Percentiles rank a stretch among this genome's conserved stretches.
These are phyloP conservation scores for Gossypium anomalum DNA, from an alignment of 345 rosid species.

Conservation along the genomic window DNA sequence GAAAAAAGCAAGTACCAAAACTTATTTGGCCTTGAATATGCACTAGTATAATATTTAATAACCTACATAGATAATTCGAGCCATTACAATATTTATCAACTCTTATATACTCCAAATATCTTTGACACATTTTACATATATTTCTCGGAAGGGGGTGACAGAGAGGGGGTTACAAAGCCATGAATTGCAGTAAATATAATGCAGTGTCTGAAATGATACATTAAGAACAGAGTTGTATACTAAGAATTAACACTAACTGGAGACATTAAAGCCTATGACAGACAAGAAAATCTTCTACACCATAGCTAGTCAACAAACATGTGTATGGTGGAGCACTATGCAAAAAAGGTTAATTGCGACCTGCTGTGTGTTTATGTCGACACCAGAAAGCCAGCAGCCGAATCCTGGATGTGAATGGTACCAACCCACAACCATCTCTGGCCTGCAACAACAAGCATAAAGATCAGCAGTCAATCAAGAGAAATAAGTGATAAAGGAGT, in stretches of 20 bases:
- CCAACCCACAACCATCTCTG: conserved; percentile 99
- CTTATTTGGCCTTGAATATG: not conserved
- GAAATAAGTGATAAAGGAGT: not conserved
- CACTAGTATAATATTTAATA: not conserved
- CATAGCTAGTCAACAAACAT: not conserved
- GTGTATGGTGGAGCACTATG: not conserved
- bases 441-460: conserved; percentile 45
- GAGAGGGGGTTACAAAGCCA: not conserved
- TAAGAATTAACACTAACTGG: not conserved
- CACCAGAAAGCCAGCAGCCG: conserved; percentile 99
- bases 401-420: conserved; percentile 99
- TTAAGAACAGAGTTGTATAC: not conserved
- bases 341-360: conserved; percentile 25
- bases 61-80: not conserved
- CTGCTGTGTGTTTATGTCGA: conserved; percentile 98
- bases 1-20: not conserved
- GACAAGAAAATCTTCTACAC: not conserved
- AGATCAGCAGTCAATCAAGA: conserved; percentile 4
- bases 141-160: no score
- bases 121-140: not conserved
- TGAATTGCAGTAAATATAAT: not conserved
- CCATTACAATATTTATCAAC: not conserved
- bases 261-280: not conserved
- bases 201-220: not conserved
- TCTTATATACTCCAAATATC: not conserved